Base-by-base conservation (phyloP, 371 early-diverging fungal genomes). In the Zychaea mexicana region DNA sequence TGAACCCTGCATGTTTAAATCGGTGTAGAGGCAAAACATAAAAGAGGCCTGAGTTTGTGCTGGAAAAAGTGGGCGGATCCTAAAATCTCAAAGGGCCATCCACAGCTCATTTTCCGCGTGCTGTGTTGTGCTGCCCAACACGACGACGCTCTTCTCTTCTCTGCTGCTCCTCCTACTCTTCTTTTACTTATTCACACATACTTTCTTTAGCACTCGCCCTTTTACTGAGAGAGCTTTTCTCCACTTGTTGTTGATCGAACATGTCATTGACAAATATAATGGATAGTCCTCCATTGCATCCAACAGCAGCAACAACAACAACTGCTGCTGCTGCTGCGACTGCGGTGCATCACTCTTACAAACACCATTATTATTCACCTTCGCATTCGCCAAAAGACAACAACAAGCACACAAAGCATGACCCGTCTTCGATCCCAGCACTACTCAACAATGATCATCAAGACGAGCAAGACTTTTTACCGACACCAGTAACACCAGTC, bases 401-500 rank as follows among this genome's bases (percentile, higher is more conserved):
- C 13, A 27, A 33, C n/a, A 58, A 58, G 39, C 38, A n/a, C n/a
- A 19, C 42, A 42, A 42, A 42, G 42, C 42, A 42, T 15, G 42
- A 42, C n/a, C 42, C 42, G 13, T 42, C 32, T 10, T 58, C 59
- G 8, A 58, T 58, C 19, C 59, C 59, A 6, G 59, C 59, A 58
- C 39, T 58, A 27, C n/a, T 58, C 17, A 58, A 58, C 15, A 58
- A 24, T 4, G 42, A 42, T 27, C 38, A 62, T 45, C 30, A 55
- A 45, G 53, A 42, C 17, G 54, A 58, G 46, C 33, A 49, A 17
- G 62, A 70, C 21, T 68, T 52, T 49, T 49, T 68, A 27, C 68
- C 68, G 2, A 68, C 68, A 30, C 68, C 68, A 21, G 68, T 68
- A 13, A 68, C 68, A 28, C 68, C 68, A 26, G 68, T 64, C 17